Evolutionary conservation across 345 rosid species (phyloP).

Genomic region (Eucalyptus victrix): DNA sequence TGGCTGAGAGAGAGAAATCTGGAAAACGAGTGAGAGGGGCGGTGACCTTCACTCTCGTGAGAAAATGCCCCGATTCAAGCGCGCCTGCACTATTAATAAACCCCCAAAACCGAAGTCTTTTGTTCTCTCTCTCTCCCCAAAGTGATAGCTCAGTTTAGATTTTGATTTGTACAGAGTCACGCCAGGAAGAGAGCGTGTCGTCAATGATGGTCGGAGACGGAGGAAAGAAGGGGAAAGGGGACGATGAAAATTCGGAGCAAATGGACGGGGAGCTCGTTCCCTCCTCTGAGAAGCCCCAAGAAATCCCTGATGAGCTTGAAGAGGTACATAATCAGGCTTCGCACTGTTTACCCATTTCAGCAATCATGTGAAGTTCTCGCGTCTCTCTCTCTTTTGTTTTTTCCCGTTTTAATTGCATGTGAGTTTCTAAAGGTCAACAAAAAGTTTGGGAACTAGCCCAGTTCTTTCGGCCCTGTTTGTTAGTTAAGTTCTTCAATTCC

Average conservation of each 20-base stretch:
- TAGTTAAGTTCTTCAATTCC: neutral
- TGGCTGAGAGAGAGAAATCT: too few species aligned
- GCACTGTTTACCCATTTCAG: neutral
- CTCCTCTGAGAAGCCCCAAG: constrained; percentile 87
- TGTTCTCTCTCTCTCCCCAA: too few species aligned
- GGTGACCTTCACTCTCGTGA: too few species aligned
- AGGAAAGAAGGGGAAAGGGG: constrained; percentile 60
- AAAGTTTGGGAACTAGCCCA: too few species aligned
- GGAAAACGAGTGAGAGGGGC: too few species aligned
- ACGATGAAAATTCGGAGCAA: neutral
- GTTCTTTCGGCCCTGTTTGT: neutral
- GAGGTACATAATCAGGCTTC: constrained; percentile 17
- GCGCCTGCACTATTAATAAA: too few species aligned
- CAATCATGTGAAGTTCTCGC: neutral
- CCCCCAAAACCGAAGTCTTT: too few species aligned
- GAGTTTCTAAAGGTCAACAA: too few species aligned
- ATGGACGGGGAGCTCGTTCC: constrained; percentile 66
- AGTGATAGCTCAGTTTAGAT: fast-evolving
- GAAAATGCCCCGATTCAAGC: too few species aligned
- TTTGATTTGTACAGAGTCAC: neutral
- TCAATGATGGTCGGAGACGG: constrained; percentile 56
- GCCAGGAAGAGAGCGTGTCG: neutral
- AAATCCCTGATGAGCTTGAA: constrained; percentile 85
- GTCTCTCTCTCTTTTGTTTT: neutral
- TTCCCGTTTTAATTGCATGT: neutral